Evolutionary conservation across 2,329 filamentous ascomycete genomes (phyloP).

Genomic region (Stemphylium vesicarium): DNA sequence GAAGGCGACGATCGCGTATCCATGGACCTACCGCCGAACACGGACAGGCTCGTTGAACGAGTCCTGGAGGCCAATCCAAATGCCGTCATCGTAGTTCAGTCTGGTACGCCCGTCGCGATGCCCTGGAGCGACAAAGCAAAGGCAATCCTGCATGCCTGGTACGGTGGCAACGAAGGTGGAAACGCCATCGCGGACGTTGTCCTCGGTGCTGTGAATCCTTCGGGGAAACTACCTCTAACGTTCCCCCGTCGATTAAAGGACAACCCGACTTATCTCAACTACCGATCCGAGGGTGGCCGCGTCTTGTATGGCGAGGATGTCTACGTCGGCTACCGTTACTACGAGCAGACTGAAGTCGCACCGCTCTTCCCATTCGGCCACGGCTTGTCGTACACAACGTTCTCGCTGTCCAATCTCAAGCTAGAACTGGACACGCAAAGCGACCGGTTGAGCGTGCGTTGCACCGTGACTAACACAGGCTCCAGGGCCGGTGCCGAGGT

Average conservation of each 20-base stretch:
- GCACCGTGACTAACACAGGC: too few species aligned
- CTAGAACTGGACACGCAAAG: too few species aligned
- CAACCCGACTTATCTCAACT: constrained; percentile 76
- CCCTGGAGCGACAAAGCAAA: constrained; percentile 78
- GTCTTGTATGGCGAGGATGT: too few species aligned
- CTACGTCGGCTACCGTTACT: too few species aligned
- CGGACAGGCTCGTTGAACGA: constrained; percentile 64
- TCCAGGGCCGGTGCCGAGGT: too few species aligned
- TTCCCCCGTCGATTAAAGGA: constrained; percentile 63
- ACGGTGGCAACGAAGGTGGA: constrained; percentile 84
- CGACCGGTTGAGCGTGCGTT: too few species aligned
- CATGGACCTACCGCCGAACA: constrained; percentile 62
- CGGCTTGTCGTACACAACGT: constrained; percentile 77
- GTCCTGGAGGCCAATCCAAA: constrained; percentile 56
- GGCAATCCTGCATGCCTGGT: constrained; percentile 75
- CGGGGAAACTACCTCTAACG: constrained; percentile 73
- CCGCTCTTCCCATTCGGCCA: constrained; percentile 75
- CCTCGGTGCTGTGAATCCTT: constrained; percentile 75
- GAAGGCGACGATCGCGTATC: constrained; percentile 67
- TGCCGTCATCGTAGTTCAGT: constrained; percentile 60
- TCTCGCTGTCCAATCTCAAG: constrained; percentile 35
- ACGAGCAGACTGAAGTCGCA: constrained; percentile 58
- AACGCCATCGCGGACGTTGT: constrained; percentile 78
- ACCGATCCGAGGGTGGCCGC: constrained; percentile 39
- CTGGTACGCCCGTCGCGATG: constrained; percentile 78